phyloP scores from a whole-genome alignment of 257 asterid genomes.

The Cinchona pubescens region DNA sequence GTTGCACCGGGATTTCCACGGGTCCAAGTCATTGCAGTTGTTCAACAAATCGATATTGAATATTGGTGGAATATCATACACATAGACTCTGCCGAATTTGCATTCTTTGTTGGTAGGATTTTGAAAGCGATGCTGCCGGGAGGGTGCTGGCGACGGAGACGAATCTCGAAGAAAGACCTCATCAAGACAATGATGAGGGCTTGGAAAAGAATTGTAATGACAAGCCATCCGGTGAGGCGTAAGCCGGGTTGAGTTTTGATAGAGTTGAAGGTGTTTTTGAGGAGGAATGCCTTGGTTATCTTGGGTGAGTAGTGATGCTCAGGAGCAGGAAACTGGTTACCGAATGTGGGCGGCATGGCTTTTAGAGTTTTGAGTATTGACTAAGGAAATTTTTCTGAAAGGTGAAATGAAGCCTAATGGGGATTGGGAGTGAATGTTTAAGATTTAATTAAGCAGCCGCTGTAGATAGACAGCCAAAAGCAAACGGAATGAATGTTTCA shows the following conservation, averaged over 20 bases:
- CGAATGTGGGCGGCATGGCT: constrained; percentile 10
- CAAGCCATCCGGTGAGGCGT: constrained; percentile 8
- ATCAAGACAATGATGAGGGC: neutral
- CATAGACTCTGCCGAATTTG: constrained; percentile 37
- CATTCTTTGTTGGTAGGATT: neutral
- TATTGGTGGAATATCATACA: constrained; percentile 48
- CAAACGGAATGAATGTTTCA: too few relatives aligned
- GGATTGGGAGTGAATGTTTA: neutral
- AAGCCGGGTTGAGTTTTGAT: constrained; percentile 11
- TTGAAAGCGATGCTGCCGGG: neutral
- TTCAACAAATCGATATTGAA: constrained; percentile 43
- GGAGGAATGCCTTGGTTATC: neutral
- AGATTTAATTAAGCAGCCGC: neutral
- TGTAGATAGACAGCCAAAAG: neutral
- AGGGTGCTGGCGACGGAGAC: neutral
- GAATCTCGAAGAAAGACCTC: constrained; percentile 1
- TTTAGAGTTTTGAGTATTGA: neutral
- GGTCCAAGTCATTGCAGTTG: constrained; percentile 49
- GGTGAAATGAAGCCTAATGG: neutral
- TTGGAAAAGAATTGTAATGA: neutral
- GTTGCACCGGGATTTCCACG: constrained; percentile 55
- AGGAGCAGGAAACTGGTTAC: neutral
- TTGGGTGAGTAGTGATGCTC: constrained; percentile 1
- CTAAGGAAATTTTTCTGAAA: neutral
- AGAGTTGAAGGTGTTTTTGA: neutral